phyloP scores from a whole-genome alignment of 2,329 filamentous ascomycete species.

The Fonsecaea pugnacius region DNA sequence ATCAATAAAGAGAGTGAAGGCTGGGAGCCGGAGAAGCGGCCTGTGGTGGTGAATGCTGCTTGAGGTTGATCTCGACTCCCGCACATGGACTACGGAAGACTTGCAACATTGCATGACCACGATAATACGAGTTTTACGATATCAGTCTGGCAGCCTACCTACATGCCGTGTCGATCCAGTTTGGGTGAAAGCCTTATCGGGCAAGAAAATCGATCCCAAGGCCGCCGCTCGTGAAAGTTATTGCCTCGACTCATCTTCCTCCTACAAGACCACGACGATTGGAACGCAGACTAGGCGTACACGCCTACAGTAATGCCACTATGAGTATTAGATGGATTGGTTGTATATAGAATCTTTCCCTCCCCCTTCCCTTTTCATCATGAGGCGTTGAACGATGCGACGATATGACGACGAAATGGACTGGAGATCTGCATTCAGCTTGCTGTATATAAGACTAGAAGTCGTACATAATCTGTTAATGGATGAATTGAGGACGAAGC shows the following conservation, averaged over 20 bases:
- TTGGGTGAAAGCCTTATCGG: not conserved
- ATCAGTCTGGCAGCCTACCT: not conserved
- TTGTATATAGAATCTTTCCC: not conserved
- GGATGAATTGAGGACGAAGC: not conserved
- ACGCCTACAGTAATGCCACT: not conserved
- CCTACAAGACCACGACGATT: not conserved
- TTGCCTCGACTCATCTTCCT: not conserved
- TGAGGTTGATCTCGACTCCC: not conserved
- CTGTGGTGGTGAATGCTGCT: constrained; percentile 11
- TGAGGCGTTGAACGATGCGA: not conserved
- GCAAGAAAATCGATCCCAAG: not conserved
- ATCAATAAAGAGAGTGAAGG: constrained; percentile 16
- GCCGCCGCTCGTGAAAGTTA: not conserved
- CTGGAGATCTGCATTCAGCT: not conserved
- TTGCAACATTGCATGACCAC: not conserved
- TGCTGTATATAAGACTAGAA: not conserved
- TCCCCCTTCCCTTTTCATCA: not conserved
- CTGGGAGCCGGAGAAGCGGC: constrained; percentile 13
- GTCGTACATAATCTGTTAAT: not conserved
- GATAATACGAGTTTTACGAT: not conserved
- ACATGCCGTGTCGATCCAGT: not conserved
- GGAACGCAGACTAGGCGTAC: not conserved
- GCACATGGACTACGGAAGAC: not conserved
- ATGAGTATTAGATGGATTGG: not conserved
- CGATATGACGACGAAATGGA: not conserved